Base-by-base conservation (phyloP, 2,329 filamentous ascomycete species). In the Cryphonectria naterciae region DNA sequence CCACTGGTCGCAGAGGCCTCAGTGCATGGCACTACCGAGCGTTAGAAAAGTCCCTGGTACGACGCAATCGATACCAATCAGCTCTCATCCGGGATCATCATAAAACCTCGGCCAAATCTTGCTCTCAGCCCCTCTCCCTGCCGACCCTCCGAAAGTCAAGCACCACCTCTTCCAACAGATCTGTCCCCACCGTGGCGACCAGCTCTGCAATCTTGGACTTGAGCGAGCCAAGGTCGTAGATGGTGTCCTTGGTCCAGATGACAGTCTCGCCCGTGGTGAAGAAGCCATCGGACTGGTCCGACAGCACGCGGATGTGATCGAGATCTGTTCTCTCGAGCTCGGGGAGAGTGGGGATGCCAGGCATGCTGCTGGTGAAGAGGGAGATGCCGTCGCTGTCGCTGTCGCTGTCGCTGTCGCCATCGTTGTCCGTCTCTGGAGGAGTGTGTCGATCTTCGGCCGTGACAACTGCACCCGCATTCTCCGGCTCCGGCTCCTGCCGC, bases 181-280 rank as follows among this genome's bases (percentile, higher is more conserved):
- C 87, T 1, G 86, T 83, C 0, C 92, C 92, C 61, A 93, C 79
- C 15, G 88, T 87, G 4, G 91, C 90, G 4, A 90, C 87, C 66
- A 94, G 77, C 76, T 94, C 91, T 1, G 89, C 91, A 70, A 94
- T 85, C 49, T 85, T 83, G 0, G 87, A 86, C 77, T 91, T 92
- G 46, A 92, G 79, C 1, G 84, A 84, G 6, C 80, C 79, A 25
- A 82, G 79, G 65, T 89, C 83, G 17, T 80, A 77, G 2, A 92
- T 79, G 46, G 81, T 80, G 63, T 86, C 84, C 1, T 81, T 77
- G 0, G 88, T 82, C 92, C 92, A 94, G 2, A 82, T 81, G 2
- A 87, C 82, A 11, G 93, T 81, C 76, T 91, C 83, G 69, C 85
- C 78, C 2, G 81, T 82, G 69, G 82, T 78, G 71, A 85, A 85